Evolutionary conservation across 2,329 filamentous ascomycete species (phyloP), one percentile per base, ranked within the genome.

Genomic region (Lecanoromycetidae sp.): DNA sequence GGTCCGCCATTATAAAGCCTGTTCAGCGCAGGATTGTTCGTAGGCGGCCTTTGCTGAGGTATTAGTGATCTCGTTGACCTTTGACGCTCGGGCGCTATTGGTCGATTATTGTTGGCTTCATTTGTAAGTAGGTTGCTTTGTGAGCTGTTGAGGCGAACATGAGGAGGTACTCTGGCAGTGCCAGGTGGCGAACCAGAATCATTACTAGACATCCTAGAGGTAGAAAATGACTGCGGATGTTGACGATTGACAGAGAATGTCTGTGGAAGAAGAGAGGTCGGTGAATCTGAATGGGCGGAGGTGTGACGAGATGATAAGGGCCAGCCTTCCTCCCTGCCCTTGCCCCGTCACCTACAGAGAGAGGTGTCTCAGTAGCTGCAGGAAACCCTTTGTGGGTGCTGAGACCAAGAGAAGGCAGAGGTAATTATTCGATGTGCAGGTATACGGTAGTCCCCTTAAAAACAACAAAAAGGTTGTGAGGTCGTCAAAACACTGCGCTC

Each of bases 141-240:
- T 37, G 72, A 76, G 22, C 76, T 80, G 58, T 82, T 81, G 53
- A 82, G 69, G 48, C 76, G 75, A 50, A 82, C 76, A 54, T 81
- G 78, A 54, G 77, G 77, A 52, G 72, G 66, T 49, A 52, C 52
- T 51, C 48, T 52, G 37, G 40, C 27, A 44, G 50, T 34, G 22
- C 45, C 45, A 36, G 45, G 45, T 17, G 52, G 47, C 10, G 52
- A 52, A 23, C 34, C n/a, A 2, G 47, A 47, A 13, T 44, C 40
- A 15, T 34, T 39, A 29, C 40, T 44, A 30, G 49, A 43, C 49
- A 51, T 51, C 12, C 26, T 15, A 19, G 22, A 34, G 26, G 19
- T 20, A 4, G 17, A 36, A 6, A 26, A 46, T 40, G 13, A 19
- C 10, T 19, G 20, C 34, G 20, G 17, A 26, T 13, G 22, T 8